phyloP scores from a whole-genome alignment of 1,284 basidiomycete genomes.

The Leccinum angustisporum region DNA sequence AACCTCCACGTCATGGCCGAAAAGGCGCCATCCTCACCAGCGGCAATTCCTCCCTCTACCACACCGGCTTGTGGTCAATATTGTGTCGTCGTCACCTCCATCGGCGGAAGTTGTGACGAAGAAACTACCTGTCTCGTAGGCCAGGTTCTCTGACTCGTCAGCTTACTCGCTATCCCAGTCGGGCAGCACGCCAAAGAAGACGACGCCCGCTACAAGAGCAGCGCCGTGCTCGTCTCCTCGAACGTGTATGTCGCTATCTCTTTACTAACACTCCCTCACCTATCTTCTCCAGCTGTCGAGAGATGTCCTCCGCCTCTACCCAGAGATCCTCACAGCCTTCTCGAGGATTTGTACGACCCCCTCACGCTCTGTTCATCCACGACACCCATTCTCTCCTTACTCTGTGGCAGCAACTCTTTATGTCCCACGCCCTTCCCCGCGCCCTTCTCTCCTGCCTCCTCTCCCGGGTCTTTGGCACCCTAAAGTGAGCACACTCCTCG shows the following conservation, averaged over 20 bases:
- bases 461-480: background rate
- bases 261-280: background rate
- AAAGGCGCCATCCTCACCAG: slow-evolving; percentile 78
- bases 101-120: slow-evolving; percentile 71
- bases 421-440: slow-evolving; percentile 66
- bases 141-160: slow-evolving; percentile 79
- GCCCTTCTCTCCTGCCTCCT: background rate
- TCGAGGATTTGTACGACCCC: slow-evolving; percentile 51
- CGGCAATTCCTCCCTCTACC: slow-evolving; percentile 86
- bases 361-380: slow-evolving; percentile 80
- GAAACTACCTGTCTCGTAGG: slow-evolving; percentile 85
- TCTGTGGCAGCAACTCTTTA: slow-evolving; percentile 39
- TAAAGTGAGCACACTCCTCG: background rate
- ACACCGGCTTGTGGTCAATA: slow-evolving; percentile 97
- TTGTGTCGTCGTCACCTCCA: slow-evolving; percentile 64
- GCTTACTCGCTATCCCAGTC: slow-evolving; percentile 92
- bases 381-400: background rate
- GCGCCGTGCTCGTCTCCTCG: slow-evolving; percentile 87
- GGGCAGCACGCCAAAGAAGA: slow-evolving; percentile 69
- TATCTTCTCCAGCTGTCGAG: slow-evolving; percentile 63
- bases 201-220: slow-evolving; percentile 74
- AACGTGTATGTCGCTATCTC: slow-evolving; percentile 63
- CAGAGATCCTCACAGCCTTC: background rate
- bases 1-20: too few species aligned
- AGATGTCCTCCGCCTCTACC: slow-evolving; percentile 81